Percentiles rank a stretch among this genome's conserved stretches.
Evolutionary conservation across 345 rosid species (phyloP).

Genomic region (Salix dunnii): DNA sequence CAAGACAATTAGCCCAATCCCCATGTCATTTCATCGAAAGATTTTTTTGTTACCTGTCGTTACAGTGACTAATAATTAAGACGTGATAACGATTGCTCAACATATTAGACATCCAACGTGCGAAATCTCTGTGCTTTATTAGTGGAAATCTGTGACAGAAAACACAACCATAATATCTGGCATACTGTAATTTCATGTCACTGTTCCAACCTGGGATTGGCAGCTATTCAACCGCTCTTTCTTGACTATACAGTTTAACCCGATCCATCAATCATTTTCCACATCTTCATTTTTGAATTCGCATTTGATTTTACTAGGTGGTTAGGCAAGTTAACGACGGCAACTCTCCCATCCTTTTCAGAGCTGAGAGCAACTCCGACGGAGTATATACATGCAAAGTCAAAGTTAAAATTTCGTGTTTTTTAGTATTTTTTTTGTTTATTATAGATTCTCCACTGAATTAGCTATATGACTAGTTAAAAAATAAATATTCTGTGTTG

Average conservation of each 20-base stretch:
- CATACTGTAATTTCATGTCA: not conserved
- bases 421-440: no score
- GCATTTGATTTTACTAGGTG: not conserved
- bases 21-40: not conserved
- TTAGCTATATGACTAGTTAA: no score
- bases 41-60: not conserved
- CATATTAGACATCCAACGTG: not conserved
- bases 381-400: no score
- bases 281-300: not conserved
- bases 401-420: no score
- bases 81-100: no score
- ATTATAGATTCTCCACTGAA: no score
- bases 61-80: not conserved
- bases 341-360: no score
- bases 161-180: not conserved
- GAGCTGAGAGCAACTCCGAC: no score
- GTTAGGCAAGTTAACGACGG: no score
- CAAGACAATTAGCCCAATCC: not conserved
- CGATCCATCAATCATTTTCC: constrained; percentile 20
- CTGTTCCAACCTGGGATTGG: not conserved
- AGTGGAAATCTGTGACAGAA: constrained; percentile 5
- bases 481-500: no score
- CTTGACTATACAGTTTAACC: not conserved
- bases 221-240: not conserved
- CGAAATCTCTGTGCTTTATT: not conserved